These are phyloP conservation scores for Niveomyces coronatus DNA, from an alignment of 2,329 filamentous ascomycete genomes.

Conservation along the genomic window DNA sequence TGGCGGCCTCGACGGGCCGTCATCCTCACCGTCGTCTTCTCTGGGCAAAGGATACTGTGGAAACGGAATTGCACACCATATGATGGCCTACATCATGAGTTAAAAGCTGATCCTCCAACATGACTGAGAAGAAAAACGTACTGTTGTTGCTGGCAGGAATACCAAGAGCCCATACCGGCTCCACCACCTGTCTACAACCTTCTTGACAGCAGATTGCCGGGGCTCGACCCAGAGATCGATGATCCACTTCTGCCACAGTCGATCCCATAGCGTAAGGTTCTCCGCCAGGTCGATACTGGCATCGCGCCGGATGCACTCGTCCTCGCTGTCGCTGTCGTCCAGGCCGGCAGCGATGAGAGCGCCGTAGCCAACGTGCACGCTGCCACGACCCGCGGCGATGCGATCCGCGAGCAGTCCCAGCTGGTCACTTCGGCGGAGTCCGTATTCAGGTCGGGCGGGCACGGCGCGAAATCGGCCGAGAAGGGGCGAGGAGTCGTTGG, in stretches of 20 bases:
- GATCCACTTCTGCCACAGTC: slow-evolving; percentile 26
- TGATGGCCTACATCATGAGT: slow-evolving; percentile 37
- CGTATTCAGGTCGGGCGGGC: slow-evolving; percentile 29
- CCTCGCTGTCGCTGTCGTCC: slow-evolving; percentile 26
- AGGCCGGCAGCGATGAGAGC: slow-evolving; percentile 36
- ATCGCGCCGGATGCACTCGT: slow-evolving; percentile 21
- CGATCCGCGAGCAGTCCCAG: slow-evolving; percentile 29
- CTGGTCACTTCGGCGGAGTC: slow-evolving; percentile 22
- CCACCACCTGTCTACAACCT: slow-evolving; percentile 53
- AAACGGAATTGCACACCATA: slow-evolving; percentile 56
- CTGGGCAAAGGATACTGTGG: slow-evolving; percentile 48
- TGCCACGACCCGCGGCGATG: slow-evolving; percentile 31
- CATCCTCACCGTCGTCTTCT: slow-evolving; percentile 26
- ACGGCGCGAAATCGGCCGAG: slow-evolving; percentile 57
- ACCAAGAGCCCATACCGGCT: slow-evolving; percentile 50
- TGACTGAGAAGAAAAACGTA: slow-evolving; percentile 24
- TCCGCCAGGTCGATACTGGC: slow-evolving; percentile 15
- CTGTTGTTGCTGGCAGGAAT: slow-evolving; percentile 49
- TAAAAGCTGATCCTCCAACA: background rate
- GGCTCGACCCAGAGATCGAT: slow-evolving; percentile 52
- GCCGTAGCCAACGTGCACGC: slow-evolving; percentile 48
- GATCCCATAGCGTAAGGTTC: slow-evolving; percentile 19
- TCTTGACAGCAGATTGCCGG: slow-evolving; percentile 45
- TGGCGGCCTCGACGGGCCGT: slow-evolving; percentile 12
- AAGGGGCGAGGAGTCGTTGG: slow-evolving; percentile 47